Conservation (phyloP, 371 early-diverging fungal species). For the Actinomucor elegans region DNA sequence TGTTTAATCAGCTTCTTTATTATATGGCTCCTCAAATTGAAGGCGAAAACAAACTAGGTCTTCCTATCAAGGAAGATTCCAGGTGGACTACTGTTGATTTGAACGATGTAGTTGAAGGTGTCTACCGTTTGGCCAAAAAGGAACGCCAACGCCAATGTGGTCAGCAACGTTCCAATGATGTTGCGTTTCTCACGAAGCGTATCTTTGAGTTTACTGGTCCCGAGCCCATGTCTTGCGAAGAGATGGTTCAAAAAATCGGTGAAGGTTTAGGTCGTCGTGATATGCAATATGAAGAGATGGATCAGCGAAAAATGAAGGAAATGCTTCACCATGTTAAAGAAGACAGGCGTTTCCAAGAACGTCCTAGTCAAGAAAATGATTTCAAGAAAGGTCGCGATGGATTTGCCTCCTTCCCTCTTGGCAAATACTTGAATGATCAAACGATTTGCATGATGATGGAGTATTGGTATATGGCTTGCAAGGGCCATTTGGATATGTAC, state of each 20-base stretch:
- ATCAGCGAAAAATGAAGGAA: constrained; percentile 17
- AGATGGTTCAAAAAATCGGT: constrained; percentile 29
- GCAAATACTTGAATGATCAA: constrained; percentile 29
- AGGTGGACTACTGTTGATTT: constrained; percentile 35
- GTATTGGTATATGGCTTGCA: constrained; percentile 26
- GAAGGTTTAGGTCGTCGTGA: constrained; percentile 25
- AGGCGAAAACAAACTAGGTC: constrained; percentile 18
- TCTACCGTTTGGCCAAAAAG: constrained; percentile 21
- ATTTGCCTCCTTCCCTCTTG: constrained; percentile 31
- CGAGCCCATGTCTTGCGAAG: constrained; percentile 7
- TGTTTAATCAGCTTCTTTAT: constrained; percentile 35
- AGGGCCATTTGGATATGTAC: constrained; percentile 21
- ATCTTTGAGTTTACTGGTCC: constrained; percentile 26
- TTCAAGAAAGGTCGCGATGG: constrained; percentile 15
- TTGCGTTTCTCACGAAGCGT: constrained; percentile 13
- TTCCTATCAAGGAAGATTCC: constrained; percentile 28
- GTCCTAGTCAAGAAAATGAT: constrained; percentile 17
- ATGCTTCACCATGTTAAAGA: constrained; percentile 28
- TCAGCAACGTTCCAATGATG: not conserved
- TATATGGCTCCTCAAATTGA: constrained; percentile 34
- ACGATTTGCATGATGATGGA: constrained; percentile 29
- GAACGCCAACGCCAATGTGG: not conserved
- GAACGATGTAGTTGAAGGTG: constrained; percentile 34
- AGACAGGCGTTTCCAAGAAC: constrained; percentile 28
- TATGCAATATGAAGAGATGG: constrained; percentile 17